Evolutionary conservation across 2,329 filamentous ascomycete genomes (phyloP).

Genomic region (Thermomyces lanuginosus): DNA sequence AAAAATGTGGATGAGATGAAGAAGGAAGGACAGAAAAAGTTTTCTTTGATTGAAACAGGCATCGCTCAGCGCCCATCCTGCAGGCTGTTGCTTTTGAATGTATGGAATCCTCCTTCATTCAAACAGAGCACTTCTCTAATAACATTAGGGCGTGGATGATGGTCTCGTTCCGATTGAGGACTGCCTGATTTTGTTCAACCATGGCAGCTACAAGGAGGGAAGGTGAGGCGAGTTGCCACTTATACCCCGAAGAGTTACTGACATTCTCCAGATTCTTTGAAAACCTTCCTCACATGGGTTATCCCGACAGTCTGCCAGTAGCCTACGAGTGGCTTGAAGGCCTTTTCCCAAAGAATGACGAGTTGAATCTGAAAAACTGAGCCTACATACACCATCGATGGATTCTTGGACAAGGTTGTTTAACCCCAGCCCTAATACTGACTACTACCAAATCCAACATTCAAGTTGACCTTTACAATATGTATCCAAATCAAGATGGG

Average conservation of each 20-base stretch:
- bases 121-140: neutral
- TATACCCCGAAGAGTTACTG: neutral
- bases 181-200: conserved; percentile 46
- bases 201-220: conserved; percentile 49
- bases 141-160: conserved; percentile 40
- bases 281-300: conserved; percentile 50
- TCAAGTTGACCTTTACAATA: too few relatives aligned
- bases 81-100: conserved; percentile 45
- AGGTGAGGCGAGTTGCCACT: conserved; percentile 23
- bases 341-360: conserved; percentile 4
- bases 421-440: too few relatives aligned
- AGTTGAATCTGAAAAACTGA: conserved; percentile 4
- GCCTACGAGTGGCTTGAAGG: conserved; percentile 25
- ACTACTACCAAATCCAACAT: too few relatives aligned
- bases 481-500: too few relatives aligned
- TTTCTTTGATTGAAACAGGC: conserved; percentile 45
- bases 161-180: conserved; percentile 55
- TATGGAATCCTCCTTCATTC: conserved; percentile 15
- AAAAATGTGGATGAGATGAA: conserved; percentile 39
- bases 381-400: too few relatives aligned
- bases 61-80: conserved; percentile 41
- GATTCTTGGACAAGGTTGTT: too few relatives aligned
- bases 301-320: conserved; percentile 33
- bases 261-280: conserved; percentile 33
- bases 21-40: conserved; percentile 40